Conservation (phyloP, 2,329 filamentous ascomycete genomes). For the Xylariaceae sp. region DNA sequence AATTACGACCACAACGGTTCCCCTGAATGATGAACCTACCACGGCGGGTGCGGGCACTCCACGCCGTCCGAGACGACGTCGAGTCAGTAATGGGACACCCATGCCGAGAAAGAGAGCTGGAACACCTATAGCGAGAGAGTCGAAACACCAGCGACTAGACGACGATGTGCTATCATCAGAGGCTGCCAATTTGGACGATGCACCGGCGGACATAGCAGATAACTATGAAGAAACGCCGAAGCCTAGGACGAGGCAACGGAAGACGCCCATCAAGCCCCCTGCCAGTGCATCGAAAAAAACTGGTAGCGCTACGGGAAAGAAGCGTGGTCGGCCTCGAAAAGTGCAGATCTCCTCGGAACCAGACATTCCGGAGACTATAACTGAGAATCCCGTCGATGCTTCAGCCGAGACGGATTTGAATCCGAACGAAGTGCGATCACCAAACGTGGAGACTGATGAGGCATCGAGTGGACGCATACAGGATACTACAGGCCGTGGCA, state of each 20-base stretch:
- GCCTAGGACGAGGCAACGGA: conserved; percentile 32
- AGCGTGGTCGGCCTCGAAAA: conserved; percentile 32
- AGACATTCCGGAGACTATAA: conserved; percentile 15
- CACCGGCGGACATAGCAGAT: conserved; percentile 18
- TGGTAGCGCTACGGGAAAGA: conserved; percentile 27
- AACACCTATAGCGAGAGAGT: conserved; percentile 39
- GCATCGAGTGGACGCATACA: conserved; percentile 5
- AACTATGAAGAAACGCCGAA: conserved; percentile 30
- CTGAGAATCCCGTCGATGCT: conserved; percentile 9
- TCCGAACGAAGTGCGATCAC: background rate
- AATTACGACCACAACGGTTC: conserved; percentile 45
- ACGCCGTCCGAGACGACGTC: conserved; percentile 41
- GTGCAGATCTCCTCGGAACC: conserved; percentile 25
- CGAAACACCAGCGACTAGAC: conserved; percentile 33
- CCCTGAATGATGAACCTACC: conserved; percentile 36
- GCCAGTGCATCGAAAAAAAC: conserved; percentile 25
- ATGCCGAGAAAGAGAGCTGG: conserved; percentile 43
- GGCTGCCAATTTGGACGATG: conserved; percentile 24
- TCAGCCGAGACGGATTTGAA: conserved; percentile 7
- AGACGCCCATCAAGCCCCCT: conserved; percentile 26
- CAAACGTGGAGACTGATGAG: conserved; percentile 6
- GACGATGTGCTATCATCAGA: conserved; percentile 28
- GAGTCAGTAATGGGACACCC: conserved; percentile 49
- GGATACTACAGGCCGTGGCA: conserved; percentile 1
- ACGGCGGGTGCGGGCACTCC: conserved; percentile 34